Evolutionary conservation across 148 eudicot species (phyloP).

Genomic region (Arctostaphylos glauca): DNA sequence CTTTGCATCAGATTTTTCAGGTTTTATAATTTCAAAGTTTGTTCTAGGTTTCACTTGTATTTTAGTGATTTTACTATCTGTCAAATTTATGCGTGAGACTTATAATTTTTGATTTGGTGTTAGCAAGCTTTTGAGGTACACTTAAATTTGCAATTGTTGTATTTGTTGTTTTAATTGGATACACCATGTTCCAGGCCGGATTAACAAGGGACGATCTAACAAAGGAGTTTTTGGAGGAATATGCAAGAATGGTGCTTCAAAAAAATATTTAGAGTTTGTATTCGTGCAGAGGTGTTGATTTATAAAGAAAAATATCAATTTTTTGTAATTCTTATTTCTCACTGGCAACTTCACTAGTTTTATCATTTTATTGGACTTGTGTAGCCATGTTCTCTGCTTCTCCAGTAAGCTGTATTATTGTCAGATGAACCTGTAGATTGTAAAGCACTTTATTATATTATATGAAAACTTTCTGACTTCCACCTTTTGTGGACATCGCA

Average conservation of each 20-base stretch:
- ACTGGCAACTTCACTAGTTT: slow-evolving; percentile 13
- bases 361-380: slow-evolving; percentile 7
- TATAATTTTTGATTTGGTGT: neutral
- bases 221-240: slow-evolving; percentile 67
- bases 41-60: neutral
- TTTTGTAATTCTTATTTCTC: slow-evolving; percentile 8
- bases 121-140: neutral
- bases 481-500: slow-evolving; percentile 37
- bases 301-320: slow-evolving; percentile 16
- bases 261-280: slow-evolving; percentile 81
- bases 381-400: slow-evolving; percentile 12
- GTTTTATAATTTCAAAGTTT: slow-evolving; percentile 27
- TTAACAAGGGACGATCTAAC: slow-evolving; percentile 65
- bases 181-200: slow-evolving; percentile 61
- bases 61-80: neutral
- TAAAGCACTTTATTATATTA: slow-evolving; percentile 10
- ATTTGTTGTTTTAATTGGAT: neutral
- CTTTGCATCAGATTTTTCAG: slow-evolving; percentile 94
- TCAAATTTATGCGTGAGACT: neutral
- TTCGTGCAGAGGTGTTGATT: slow-evolving; percentile 89
- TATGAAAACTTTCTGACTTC: slow-evolving; percentile 8
- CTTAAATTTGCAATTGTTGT: neutral
- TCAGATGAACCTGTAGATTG: neutral
- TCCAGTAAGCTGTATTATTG: neutral
- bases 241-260: slow-evolving; percentile 56